phyloP scores from a whole-genome alignment of 1,284 basidiomycete genomes.

The Cutaneotrichosporon curvatum region DNA sequence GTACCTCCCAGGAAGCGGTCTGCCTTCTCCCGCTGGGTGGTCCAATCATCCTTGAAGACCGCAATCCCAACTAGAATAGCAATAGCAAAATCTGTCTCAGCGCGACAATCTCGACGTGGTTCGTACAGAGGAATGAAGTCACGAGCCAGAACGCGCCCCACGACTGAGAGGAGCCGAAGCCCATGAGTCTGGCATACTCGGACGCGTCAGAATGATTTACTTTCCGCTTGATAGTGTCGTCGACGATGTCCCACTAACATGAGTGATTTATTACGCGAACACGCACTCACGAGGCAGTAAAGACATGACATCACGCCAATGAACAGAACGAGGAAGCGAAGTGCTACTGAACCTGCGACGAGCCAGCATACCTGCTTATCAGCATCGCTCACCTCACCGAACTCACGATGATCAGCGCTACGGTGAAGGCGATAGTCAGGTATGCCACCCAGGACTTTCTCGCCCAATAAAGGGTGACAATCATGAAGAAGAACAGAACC shows the following conservation, averaged over 20 bases:
- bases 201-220: constrained; percentile 87
- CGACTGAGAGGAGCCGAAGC: constrained; percentile 50
- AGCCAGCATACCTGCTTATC: constrained; percentile 69
- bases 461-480: constrained; percentile 87
- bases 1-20: constrained; percentile 37
- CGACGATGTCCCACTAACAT: constrained; percentile 71
- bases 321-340: constrained; percentile 67
- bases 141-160: constrained; percentile 78
- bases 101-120: background rate
- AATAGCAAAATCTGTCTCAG: constrained; percentile 57
- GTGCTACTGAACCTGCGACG: constrained; percentile 57
- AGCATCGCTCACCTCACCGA: background rate
- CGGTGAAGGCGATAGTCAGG: constrained; percentile 41
- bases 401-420: constrained; percentile 37
- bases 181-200: constrained; percentile 79
- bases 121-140: constrained; percentile 58
- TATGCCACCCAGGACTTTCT: constrained; percentile 61
- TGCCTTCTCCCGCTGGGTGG: constrained; percentile 31
- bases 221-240: constrained; percentile 85
- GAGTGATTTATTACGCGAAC: background rate
- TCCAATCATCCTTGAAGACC: constrained; percentile 64
- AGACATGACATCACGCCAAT: constrained; percentile 92
- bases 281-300: constrained; percentile 51
- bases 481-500: constrained; percentile 73
- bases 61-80: constrained; percentile 76